phyloP scores from a whole-genome alignment of 2,329 filamentous ascomycete species.

The Penicillium nordicum region DNA sequence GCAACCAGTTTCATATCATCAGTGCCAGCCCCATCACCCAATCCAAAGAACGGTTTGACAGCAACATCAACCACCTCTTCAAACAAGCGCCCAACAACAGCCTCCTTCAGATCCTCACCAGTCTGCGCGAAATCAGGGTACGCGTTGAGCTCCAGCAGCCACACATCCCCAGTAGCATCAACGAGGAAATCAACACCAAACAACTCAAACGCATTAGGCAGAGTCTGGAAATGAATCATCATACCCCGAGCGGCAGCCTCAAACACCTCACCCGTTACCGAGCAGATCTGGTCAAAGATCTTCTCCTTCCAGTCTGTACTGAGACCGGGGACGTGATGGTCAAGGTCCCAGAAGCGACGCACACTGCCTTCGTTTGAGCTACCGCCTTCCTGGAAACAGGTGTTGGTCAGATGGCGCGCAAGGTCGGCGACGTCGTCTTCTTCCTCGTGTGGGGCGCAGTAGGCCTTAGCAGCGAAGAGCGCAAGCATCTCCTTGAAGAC shows the following conservation, averaged over 20 bases:
- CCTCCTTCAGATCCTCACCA: constrained; percentile 64
- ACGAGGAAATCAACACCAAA: constrained; percentile 91
- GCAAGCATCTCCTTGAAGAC: constrained; percentile 91
- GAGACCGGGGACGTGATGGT: constrained; percentile 35
- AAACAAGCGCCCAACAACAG: constrained; percentile 73
- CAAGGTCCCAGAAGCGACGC: constrained; percentile 69
- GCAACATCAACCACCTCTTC: constrained; percentile 66
- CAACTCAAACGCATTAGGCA: constrained; percentile 85
- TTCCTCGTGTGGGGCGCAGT: constrained; percentile 57
- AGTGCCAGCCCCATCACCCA: constrained; percentile 21
- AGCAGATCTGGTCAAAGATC: constrained; percentile 73
- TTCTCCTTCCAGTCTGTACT: constrained; percentile 50
- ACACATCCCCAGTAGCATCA: constrained; percentile 61
- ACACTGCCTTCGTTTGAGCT: constrained; percentile 62
- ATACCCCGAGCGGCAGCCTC: constrained; percentile 80
- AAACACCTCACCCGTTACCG: constrained; percentile 72
- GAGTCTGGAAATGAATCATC: constrained; percentile 85
- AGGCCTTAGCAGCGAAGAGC: constrained; percentile 76
- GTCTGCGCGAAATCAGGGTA: constrained; percentile 97
- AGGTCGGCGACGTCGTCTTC: constrained; percentile 53
- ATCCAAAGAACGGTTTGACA: constrained; percentile 65
- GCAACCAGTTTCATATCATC: constrained; percentile 39
- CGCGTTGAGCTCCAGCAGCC: constrained; percentile 87
- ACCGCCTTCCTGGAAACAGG: constrained; percentile 73
- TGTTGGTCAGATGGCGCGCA: constrained; percentile 85